phyloP scores from a whole-genome alignment of 495 filamentous ascomycete genomes.

The Achaetomiella virescens region DNA sequence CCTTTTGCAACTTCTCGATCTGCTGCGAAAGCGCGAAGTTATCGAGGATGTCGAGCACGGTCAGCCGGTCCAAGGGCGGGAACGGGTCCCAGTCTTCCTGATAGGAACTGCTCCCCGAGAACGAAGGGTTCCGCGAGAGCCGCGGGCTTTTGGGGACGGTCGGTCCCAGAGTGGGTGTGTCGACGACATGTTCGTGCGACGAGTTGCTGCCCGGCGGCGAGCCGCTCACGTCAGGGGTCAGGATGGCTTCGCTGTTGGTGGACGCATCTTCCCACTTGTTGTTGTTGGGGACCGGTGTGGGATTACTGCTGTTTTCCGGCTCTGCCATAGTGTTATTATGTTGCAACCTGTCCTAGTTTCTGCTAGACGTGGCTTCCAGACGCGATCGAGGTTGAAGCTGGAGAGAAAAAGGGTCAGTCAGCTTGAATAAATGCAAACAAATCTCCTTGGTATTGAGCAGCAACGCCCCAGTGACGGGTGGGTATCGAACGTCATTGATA shows the following conservation, averaged over 20 bases:
- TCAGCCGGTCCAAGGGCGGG: conserved; percentile 85
- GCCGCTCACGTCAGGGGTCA: conserved; percentile 37
- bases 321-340: conserved; percentile 37
- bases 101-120: conserved; percentile 69
- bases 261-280: conserved; percentile 36
- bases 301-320: conserved; percentile 33
- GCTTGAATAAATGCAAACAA: not conserved
- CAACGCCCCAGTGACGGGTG: not conserved
- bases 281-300: conserved; percentile 21
- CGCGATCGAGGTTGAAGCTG: not conserved
- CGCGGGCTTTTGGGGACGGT: conserved; percentile 44
- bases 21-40: conserved; percentile 85
- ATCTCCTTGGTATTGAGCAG: not conserved
- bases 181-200: conserved; percentile 34
- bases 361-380: not conserved
- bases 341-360: not conserved
- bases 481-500: conserved; percentile 5
- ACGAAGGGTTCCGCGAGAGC: conserved; percentile 66
- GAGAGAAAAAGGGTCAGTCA: not conserved
- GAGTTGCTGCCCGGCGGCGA: conserved; percentile 36
- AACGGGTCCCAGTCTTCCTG: conserved; percentile 84
- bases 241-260: conserved; percentile 39
- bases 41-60: conserved; percentile 87
- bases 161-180: conserved; percentile 40
- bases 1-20: conserved; percentile 79